These are phyloP conservation scores for Rubia peregrina DNA, from an alignment of 305 asterid species.

Conservation along the genomic window DNA sequence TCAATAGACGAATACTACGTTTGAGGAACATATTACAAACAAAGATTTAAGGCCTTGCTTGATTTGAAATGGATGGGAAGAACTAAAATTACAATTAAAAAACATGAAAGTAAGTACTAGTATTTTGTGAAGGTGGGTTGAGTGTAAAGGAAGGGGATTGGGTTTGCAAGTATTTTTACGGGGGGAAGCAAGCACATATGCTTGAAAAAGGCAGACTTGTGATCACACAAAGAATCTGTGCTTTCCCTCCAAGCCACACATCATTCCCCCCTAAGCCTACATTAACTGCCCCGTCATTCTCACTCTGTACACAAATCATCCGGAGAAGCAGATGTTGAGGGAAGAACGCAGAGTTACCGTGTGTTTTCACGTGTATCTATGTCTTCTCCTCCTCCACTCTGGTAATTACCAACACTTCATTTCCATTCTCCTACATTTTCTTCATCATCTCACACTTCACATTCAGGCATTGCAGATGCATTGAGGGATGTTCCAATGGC, in stretches of 20 bases:
- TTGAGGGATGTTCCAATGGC: background rate
- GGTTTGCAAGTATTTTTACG: slow-evolving; percentile 18
- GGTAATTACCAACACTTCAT: too few species aligned
- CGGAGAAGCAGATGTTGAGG: slow-evolving; percentile 18
- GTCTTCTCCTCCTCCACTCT: slow-evolving; percentile 28
- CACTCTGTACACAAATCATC: too few species aligned
- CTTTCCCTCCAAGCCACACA: slow-evolving; percentile 5
- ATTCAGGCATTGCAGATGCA: slow-evolving; percentile 15
- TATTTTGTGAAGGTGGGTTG: slow-evolving; percentile 23
- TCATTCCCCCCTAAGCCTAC: too few species aligned
- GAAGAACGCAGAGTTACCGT: slow-evolving; percentile 22
- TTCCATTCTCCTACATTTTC: too few species aligned
- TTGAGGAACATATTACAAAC: too few species aligned
- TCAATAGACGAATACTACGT: too few species aligned
- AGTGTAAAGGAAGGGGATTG: slow-evolving; percentile 80
- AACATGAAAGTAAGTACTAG: too few species aligned
- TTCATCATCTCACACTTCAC: too few species aligned
- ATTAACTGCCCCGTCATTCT: too few species aligned
- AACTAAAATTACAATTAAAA: too few species aligned
- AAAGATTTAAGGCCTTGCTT: too few species aligned
- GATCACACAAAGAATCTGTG: slow-evolving; percentile 33
- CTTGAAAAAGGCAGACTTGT: slow-evolving; percentile 19
- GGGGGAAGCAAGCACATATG: slow-evolving; percentile 79
- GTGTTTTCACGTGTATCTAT: slow-evolving; percentile 22
- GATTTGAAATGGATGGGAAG: too few species aligned